phyloP scores from a whole-genome alignment of 306 rosid genomes.

The Coriaria nepalensis region DNA sequence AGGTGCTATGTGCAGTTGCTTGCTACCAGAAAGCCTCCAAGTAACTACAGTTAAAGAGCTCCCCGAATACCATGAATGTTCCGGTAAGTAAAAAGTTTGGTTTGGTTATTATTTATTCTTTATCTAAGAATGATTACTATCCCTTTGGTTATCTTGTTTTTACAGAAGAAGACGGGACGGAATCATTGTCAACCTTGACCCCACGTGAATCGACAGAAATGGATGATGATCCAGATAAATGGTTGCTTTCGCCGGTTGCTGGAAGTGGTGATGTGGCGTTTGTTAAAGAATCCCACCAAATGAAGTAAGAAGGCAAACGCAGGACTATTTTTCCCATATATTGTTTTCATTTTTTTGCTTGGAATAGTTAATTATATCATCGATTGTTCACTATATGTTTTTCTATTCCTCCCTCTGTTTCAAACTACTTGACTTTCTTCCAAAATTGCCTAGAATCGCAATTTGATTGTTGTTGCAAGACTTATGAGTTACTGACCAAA shows the following conservation, averaged over 20 bases:
- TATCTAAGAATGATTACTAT: too few species aligned
- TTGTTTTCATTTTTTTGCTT: slow-evolving; percentile 1
- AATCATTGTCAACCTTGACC: slow-evolving; percentile 35
- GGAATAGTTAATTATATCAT: too few species aligned
- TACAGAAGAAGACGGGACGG: slow-evolving; percentile 56
- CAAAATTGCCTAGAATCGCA: too few species aligned
- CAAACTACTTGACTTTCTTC: too few species aligned
- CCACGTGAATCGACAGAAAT: slow-evolving; percentile 34
- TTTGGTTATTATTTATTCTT: background rate
- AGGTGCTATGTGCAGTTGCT: slow-evolving; percentile 85
- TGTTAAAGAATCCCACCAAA: slow-evolving; percentile 33
- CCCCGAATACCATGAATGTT: slow-evolving; percentile 61
- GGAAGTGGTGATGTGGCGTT: slow-evolving; percentile 39
- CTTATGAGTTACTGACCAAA: too few species aligned
- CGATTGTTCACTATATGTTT: too few species aligned
- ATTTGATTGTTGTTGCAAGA: too few species aligned
- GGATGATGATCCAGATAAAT: slow-evolving; percentile 51
- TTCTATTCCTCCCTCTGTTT: too few species aligned
- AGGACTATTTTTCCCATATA: too few species aligned
- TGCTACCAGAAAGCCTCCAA: slow-evolving; percentile 94
- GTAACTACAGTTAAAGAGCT: slow-evolving; percentile 58
- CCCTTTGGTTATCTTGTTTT: slow-evolving; percentile 9
- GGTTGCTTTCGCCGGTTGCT: slow-evolving; percentile 30
- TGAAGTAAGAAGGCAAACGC: slow-evolving; percentile 14
- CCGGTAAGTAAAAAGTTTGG: slow-evolving; percentile 37